Conservation (phyloP, 768 basidiomycete species). For the Lentinus brumalis region DNA sequence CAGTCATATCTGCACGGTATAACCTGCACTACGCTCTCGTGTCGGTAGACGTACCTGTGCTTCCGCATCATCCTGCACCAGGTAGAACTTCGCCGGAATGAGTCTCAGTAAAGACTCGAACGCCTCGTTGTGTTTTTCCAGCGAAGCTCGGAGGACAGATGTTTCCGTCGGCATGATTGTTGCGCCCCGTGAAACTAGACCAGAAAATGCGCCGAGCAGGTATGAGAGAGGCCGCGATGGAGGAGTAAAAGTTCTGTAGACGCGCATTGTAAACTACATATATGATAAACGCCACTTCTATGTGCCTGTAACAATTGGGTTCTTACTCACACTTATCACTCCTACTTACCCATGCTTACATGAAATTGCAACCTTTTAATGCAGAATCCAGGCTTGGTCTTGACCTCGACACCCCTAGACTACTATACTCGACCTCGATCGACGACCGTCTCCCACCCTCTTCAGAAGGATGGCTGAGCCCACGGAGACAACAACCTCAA, state of each 20-base stretch:
- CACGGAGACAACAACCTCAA: neutral
- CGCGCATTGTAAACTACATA: too few relatives aligned
- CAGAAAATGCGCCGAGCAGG: neutral
- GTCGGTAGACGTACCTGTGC: constrained; percentile 48
- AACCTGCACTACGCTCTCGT: neutral
- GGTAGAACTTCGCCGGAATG: constrained; percentile 90
- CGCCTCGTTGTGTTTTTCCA: constrained; percentile 83
- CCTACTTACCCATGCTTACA: too few relatives aligned
- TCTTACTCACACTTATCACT: too few relatives aligned
- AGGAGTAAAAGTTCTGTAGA: too few relatives aligned
- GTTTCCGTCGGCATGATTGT: constrained; percentile 50
- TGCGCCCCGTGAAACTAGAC: neutral
- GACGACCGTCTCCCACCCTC: neutral
- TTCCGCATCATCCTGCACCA: constrained; percentile 65
- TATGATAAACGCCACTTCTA: too few relatives aligned
- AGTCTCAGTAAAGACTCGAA: constrained; percentile 84
- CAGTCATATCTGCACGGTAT: neutral
- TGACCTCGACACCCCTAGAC: neutral
- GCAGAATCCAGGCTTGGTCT: too few relatives aligned
- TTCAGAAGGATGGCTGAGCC: neutral
- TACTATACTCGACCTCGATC: neutral
- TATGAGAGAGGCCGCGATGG: neutral
- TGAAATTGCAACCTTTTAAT: too few relatives aligned
- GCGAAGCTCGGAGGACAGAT: constrained; percentile 53
- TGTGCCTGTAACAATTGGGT: too few relatives aligned